Base-by-base conservation (phyloP, 129 eudicot genomes). In the Flaveria trinervia region DNA sequence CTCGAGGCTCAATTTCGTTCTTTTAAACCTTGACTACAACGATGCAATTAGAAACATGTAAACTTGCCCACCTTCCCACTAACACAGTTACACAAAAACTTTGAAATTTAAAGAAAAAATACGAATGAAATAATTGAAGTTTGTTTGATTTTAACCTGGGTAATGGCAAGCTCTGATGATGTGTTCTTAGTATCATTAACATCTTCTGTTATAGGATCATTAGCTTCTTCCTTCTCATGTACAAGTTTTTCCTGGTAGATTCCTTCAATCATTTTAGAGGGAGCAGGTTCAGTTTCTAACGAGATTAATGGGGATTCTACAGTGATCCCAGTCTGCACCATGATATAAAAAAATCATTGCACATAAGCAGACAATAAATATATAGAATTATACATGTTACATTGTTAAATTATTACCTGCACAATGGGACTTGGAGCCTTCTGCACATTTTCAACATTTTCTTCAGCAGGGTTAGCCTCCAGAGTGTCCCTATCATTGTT, bases 121-220 rank as follows among this genome's bases (percentile, higher is more conserved):
- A 60, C 41, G 16, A 60, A 39, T 23, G 33, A 62, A 41, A 26
- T 39, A 71, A 65, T 56, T 50, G 17, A 69, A 50, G 50, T 39
- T 64, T 28, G 43, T 46, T 45, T 33, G 82, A 75, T 13, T 13
- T 70, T 54, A 51, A 65, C 81, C 84, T 84, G 87, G 41, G 46
- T 68, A 54, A 56, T 7, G 15, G 73, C 75, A 83, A 61, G 77
- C 74, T 73, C 86, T 50, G 72, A 59, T 33, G 74, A 73, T 70
- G 69, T 23, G 62, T 52, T 73, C 46, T 16, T 78, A 73, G 64
- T 61, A 36, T 70, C 77, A 70, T 26, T 56, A 59, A n/a, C 14
- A 20, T 76, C 72, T 51, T 77, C 71, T 52, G 17, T 45, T 67
- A 55, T 65, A 14, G 50, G 49, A 43, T 80, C 75, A 45, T 50